Evolutionary conservation across 495 filamentous ascomycete genomes (phyloP).

Genomic region (Xylaria flabelliformis): DNA sequence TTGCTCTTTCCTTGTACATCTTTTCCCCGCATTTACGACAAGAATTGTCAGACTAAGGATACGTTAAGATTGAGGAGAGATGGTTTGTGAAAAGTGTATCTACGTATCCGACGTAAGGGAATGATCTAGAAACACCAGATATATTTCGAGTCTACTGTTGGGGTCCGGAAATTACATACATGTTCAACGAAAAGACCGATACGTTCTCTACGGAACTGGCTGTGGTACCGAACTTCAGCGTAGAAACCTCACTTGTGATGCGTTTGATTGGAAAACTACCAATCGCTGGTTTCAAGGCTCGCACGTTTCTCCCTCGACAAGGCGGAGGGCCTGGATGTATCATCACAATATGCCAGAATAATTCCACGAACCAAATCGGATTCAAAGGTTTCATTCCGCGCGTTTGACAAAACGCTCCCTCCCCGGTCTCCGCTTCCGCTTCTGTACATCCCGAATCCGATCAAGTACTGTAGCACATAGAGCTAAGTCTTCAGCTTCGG

Average conservation of each 20-base stretch:
- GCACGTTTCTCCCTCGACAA: neutral
- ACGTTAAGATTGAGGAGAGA: neutral
- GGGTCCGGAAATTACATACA: neutral
- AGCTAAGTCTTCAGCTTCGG: neutral
- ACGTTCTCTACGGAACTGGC: neutral
- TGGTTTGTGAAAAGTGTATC: too few relatives aligned
- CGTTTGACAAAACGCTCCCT: neutral
- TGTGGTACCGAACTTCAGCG: neutral
- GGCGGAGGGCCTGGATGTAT: neutral
- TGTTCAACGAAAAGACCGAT: neutral
- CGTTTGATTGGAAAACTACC: neutral
- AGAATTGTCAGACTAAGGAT: too few relatives aligned
- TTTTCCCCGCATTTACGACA: neutral
- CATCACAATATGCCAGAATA: neutral
- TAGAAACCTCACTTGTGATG: neutral
- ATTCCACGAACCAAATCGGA: neutral
- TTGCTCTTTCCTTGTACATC: neutral
- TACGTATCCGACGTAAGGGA: neutral
- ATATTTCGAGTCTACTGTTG: neutral
- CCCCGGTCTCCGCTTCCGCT: neutral
- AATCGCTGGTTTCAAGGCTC: neutral
- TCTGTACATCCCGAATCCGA: conserved; percentile 11
- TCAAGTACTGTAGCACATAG: neutral
- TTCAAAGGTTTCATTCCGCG: neutral
- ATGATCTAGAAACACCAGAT: neutral